Percentiles rank a stretch among this genome's conserved stretches.
Conservation (phyloP, 2,329 filamentous ascomycete species). For the Drechslerella coelobrocha region DNA sequence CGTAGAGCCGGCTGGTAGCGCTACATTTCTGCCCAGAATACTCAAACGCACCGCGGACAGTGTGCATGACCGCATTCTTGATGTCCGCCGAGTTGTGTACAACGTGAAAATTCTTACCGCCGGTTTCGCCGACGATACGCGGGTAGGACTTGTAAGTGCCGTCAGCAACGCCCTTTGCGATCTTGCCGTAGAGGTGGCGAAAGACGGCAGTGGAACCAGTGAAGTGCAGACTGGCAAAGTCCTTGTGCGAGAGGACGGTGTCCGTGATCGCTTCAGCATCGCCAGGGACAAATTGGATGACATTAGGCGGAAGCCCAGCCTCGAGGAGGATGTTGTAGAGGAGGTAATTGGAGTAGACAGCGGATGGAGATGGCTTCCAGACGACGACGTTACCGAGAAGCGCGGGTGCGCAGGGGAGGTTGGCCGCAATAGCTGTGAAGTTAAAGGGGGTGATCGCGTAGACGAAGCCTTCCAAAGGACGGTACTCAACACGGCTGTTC, state of each 20-base stretch:
- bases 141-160: constrained; percentile 85
- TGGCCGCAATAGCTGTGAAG: constrained; percentile 93
- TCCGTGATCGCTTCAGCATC: constrained; percentile 84
- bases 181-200: constrained; percentile 84
- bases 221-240: constrained; percentile 92
- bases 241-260: constrained; percentile 74
- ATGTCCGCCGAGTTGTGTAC: constrained; percentile 79
- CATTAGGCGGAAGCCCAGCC: constrained; percentile 84
- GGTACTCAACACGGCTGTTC: constrained; percentile 75
- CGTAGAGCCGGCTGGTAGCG: constrained; percentile 79
- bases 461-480: constrained; percentile 91
- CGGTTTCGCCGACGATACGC: constrained; percentile 86
- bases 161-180: constrained; percentile 79
- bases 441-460: constrained; percentile 96
- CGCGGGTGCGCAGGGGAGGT: constrained; percentile 81
- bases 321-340: constrained; percentile 89
- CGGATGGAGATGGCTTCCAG: constrained; percentile 93
- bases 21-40: constrained; percentile 93
- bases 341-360: constrained; percentile 89
- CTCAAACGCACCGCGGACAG: constrained; percentile 85
- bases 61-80: constrained; percentile 79
- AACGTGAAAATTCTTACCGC: constrained; percentile 92
- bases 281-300: constrained; percentile 92
- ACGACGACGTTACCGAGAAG: constrained; percentile 92
- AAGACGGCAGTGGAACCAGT: constrained; percentile 93